Percentiles rank a stretch among this genome's conserved stretches.
phyloP scores from a whole-genome alignment of 441 rosid genomes.

The Populus hybrid region DNA sequence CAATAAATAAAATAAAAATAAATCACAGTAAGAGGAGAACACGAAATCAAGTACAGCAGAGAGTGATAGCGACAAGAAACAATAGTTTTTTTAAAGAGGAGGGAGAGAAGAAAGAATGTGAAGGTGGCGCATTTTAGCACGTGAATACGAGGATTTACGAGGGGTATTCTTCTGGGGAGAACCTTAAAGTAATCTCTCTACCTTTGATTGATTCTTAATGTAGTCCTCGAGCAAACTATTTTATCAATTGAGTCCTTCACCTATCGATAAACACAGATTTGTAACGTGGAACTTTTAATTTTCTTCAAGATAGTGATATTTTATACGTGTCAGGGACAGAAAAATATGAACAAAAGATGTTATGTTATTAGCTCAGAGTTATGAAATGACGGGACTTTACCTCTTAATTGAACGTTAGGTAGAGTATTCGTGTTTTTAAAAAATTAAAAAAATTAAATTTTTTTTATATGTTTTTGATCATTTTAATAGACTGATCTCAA shows the following conservation, averaged over 20 bases:
- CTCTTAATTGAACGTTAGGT: too few species aligned
- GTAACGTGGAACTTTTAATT: not conserved
- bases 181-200: not conserved
- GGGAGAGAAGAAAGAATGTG: conserved; percentile 24
- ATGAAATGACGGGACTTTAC: too few species aligned
- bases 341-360: too few species aligned
- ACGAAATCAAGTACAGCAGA: conserved; percentile 45
- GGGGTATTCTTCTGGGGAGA: not conserved
- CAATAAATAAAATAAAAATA: not conserved
- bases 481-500: too few species aligned
- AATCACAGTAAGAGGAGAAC: conserved; percentile 54
- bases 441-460: too few species aligned
- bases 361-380: too few species aligned
- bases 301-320: too few species aligned
- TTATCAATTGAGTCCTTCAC: not conserved
- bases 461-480: too few species aligned
- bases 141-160: conserved; percentile 37
- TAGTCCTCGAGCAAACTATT: not conserved
- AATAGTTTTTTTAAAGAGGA: conserved; percentile 13
- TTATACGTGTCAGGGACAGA: too few species aligned
- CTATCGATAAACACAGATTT: not conserved
- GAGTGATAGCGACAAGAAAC: conserved; percentile 8
- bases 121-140: conserved; percentile 58
- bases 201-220: not conserved
- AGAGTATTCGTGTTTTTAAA: too few species aligned